Base-by-base conservation (phyloP, 441 rosid species). In the Adansonia grandidieri region DNA sequence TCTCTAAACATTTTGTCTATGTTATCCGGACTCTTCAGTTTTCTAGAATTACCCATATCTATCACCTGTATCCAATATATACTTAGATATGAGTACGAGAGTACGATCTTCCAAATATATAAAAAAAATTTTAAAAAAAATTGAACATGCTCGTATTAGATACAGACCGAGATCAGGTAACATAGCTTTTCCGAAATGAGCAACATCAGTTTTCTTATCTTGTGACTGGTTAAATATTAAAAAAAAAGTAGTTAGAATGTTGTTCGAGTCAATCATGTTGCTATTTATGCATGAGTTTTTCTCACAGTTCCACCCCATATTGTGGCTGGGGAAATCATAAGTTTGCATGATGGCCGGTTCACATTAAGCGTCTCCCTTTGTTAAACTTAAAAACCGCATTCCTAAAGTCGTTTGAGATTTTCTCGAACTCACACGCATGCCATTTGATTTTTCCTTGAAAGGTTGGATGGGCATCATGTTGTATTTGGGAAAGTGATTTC, bases 391-490 rank as follows among this genome's bases (percentile, higher is more conserved):
- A 54, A 65, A 2, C 13, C 40, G 50, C 24, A 7, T 40, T 65
- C 42, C 50, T 15, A n/a, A 15, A 45, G 15, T 14, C 32, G 1
- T n/a, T 9, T n/a, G 47, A n/a, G n/a, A 54, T 71, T 71, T 54
- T 71, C 63, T 11, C 1, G 9, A 32, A 57, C 47, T 53, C 15
- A 53, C 63, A 5, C 7, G 0, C 32, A 0, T 56, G 61, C 24
- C 47, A 32, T 1, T 11, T 75, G 15, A 24, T 8, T 15, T 32
- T 28, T 77, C 53, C 66, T 32, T 78, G 74, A 64, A 80, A 91
- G 95, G 93, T 85, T 91, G 93, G 91, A 91, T 20, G 93, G 92
- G 4, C 92, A 13, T 58, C 93, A 91, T 42, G 92, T 88, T 51
- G 91, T 91, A 53, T 88, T 91, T 51, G 93, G 93, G 66, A 88